Evolutionary conservation across 2,329 filamentous ascomycete genomes (phyloP).

Genomic region (Aspergillus sclerotialis): DNA sequence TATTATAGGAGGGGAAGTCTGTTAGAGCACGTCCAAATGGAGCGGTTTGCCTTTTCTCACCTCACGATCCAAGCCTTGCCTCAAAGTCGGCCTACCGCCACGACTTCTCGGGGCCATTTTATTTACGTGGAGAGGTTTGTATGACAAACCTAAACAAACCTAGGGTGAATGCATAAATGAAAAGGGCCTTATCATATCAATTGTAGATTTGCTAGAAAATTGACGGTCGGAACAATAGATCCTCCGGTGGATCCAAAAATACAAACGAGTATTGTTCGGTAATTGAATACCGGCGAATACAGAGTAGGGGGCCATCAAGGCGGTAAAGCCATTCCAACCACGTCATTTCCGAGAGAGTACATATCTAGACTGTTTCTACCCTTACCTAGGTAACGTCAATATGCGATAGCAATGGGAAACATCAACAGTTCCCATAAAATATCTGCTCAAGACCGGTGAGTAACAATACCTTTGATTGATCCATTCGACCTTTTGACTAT

Average conservation of each 20-base stretch:
- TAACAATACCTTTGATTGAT: no score
- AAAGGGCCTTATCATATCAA: constrained; percentile 2
- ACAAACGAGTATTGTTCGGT: no score
- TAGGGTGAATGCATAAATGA: background rate
- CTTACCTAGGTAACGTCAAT: constrained; percentile 10
- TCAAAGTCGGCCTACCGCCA: constrained; percentile 41
- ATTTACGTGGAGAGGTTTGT: background rate
- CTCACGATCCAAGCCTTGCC: constrained; percentile 58
- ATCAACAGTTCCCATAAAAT: constrained; percentile 57
- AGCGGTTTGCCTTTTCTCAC: constrained; percentile 22
- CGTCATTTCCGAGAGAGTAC: constrained; percentile 10
- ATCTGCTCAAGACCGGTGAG: constrained; percentile 79
- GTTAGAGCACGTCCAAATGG: background rate
- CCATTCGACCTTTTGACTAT: no score
- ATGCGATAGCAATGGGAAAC: constrained; percentile 54
- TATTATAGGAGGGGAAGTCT: constrained; percentile 17
- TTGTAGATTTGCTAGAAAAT: constrained; percentile 5
- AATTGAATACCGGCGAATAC: no score
- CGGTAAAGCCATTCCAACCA: constrained; percentile 1
- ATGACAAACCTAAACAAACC: no score
- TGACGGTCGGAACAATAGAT: constrained; percentile 11
- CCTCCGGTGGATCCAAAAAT: background rate
- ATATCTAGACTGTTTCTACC: no score
- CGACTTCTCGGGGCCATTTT: constrained; percentile 34
- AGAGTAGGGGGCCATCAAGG: no score